Percentiles rank a stretch among this genome's conserved stretches.
These are phyloP conservation scores for Patellaria atrata DNA, from an alignment of 495 filamentous ascomycete genomes.

Conservation along the genomic window DNA sequence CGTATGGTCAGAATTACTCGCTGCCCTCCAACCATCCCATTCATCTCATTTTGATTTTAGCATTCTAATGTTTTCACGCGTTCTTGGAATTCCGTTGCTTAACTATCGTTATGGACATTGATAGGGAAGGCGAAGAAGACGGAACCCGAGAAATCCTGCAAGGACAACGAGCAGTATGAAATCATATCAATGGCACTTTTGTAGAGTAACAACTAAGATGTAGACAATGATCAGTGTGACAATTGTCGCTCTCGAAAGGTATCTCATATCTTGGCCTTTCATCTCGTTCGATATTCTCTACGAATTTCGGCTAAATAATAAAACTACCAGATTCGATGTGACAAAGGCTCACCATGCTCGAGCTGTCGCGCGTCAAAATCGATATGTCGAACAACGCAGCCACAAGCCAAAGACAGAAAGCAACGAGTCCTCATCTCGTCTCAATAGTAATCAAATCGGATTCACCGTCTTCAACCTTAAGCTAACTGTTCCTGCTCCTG, in stretches of 20 bases:
- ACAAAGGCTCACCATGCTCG: constrained; percentile 33
- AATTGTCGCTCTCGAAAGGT: constrained; percentile 13
- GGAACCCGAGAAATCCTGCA: constrained; percentile 7
- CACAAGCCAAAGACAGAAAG: constrained; percentile 43
- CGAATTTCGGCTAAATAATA: too few species aligned
- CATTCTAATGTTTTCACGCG: too few species aligned
- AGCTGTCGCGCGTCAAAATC: constrained; percentile 33
- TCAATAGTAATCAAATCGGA: constrained; percentile 41
- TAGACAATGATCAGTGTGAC: constrained; percentile 11
- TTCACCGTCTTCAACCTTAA: neutral
- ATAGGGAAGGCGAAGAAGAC: too few species aligned
- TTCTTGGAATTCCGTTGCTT: too few species aligned
- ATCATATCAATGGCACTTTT: too few species aligned
- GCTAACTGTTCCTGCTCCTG: neutral
- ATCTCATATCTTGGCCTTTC: neutral
- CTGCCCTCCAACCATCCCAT: too few species aligned
- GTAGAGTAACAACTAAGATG: too few species aligned
- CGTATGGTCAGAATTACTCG: too few species aligned
- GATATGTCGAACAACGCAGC: constrained; percentile 43
- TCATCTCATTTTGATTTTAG: too few species aligned
- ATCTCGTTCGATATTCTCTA: neutral
- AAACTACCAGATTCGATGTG: constrained; percentile 30
- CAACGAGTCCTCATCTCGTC: constrained; percentile 53
- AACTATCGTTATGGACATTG: too few species aligned
- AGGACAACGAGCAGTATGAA: constrained; percentile 9